A percentile compares a stretch with the other conserved stretches of the same genome.
phyloP scores from a whole-genome alignment of 2,329 filamentous ascomycete genomes.

The Penicillium olsonii region DNA sequence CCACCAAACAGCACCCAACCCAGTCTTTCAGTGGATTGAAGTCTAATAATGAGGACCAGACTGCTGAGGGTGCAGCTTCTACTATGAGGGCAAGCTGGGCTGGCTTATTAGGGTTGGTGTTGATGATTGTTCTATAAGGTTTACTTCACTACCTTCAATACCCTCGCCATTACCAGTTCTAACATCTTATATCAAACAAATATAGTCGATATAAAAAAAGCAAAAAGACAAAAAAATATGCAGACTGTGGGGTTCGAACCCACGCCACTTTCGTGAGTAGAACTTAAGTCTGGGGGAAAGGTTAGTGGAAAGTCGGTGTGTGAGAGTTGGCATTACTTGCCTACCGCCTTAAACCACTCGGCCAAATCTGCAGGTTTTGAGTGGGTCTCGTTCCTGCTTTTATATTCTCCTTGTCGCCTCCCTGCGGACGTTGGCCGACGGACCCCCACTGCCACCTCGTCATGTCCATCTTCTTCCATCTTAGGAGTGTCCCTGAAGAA shows the following conservation, averaged over 20 bases:
- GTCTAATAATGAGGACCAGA: neutral
- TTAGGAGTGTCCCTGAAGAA: neutral
- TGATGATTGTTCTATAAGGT: too few species aligned
- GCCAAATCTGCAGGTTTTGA: neutral
- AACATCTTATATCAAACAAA: too few species aligned
- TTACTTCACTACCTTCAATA: too few species aligned
- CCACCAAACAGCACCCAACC: neutral
- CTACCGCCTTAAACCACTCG: neutral
- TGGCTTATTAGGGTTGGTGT: constrained; percentile 6
- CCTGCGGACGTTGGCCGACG: too few species aligned
- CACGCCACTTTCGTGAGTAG: constrained; percentile 11
- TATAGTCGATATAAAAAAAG: neutral
- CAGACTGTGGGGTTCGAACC: constrained; percentile 10
- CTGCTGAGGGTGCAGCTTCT: neutral
- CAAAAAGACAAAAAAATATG: neutral
- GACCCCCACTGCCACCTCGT: too few species aligned
- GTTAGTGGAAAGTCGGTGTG: neutral
- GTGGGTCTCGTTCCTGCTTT: too few species aligned
- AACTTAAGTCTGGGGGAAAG: neutral
- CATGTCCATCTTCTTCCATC: neutral
- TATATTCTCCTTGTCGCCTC: too few species aligned
- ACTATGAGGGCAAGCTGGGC: constrained; percentile 1
- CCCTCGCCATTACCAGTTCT: too few species aligned
- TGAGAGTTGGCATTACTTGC: neutral
- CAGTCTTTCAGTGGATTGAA: constrained; percentile 2